Conservation (phyloP, 768 basidiomycete species). For the Russula earlei region DNA sequence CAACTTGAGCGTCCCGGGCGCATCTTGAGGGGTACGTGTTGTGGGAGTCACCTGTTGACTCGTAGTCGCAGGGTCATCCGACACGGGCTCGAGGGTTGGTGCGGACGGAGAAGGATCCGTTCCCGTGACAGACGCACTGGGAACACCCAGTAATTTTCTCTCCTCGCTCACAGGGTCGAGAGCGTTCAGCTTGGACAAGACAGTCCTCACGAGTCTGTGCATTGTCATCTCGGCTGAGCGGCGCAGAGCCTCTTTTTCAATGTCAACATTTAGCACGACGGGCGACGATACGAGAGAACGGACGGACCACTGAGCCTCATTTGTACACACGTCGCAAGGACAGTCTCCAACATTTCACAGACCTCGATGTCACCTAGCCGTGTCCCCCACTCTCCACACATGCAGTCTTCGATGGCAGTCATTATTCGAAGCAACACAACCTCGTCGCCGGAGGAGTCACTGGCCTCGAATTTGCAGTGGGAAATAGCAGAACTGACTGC, state of each 20-base stretch:
- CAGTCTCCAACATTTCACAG: slow-evolving; percentile 97
- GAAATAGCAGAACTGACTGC: slow-evolving; percentile 86
- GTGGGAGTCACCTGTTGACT: not conserved
- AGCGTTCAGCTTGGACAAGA: slow-evolving; percentile 63
- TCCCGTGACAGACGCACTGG: slow-evolving; percentile 28
- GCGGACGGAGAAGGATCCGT: not conserved
- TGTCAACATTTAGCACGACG: slow-evolving; percentile 13
- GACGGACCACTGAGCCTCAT: slow-evolving; percentile 88
- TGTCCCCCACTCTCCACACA: slow-evolving; percentile 60
- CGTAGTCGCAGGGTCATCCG: not conserved
- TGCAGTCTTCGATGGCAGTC: slow-evolving; percentile 76
- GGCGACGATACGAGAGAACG: not conserved
- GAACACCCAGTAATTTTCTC: slow-evolving; percentile 46
- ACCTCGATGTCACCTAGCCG: slow-evolving; percentile 85
- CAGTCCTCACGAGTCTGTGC: slow-evolving; percentile 74
- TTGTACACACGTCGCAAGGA: slow-evolving; percentile 92
- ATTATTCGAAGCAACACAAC: slow-evolving; percentile 89
- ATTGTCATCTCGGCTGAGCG: slow-evolving; percentile 85
- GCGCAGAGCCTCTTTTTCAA: slow-evolving; percentile 63
- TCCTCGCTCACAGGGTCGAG: slow-evolving; percentile 63
- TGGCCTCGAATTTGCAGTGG: slow-evolving; percentile 96
- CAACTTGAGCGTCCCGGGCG: not conserved
- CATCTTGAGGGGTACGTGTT: not conserved
- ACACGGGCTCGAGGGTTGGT: not conserved
- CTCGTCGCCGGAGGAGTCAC: slow-evolving; percentile 95